These are phyloP conservation scores for Cajanus cajan DNA, from an alignment of 306 rosid genomes.

Conservation along the genomic window DNA sequence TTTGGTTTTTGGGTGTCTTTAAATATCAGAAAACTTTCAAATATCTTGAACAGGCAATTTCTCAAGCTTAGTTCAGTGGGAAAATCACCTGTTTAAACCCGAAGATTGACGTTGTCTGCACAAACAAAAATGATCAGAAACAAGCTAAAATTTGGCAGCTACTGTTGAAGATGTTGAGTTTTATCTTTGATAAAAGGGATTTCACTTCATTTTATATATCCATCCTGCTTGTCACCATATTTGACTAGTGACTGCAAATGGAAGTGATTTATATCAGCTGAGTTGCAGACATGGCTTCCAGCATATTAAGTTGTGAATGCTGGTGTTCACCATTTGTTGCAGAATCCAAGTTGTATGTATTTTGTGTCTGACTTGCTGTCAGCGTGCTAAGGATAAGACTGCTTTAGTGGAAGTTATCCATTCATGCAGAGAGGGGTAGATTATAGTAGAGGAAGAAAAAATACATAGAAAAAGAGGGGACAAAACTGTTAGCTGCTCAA, in stretches of 20 bases:
- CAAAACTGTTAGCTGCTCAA: neutral
- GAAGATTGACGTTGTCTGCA: neutral
- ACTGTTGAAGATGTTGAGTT: neutral
- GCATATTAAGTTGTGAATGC: neutral
- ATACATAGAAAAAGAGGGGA: neutral
- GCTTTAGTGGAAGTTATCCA: neutral
- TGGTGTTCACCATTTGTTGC: neutral
- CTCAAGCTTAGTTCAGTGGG: conserved; percentile 19
- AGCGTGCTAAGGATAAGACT: neutral
- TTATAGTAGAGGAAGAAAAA: neutral
- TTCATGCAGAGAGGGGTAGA: too few relatives aligned
- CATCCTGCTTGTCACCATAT: neutral
- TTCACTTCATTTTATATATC: neutral
- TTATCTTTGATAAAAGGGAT: neutral
- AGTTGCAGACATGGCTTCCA: neutral
- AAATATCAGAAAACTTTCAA: conserved; percentile 28
- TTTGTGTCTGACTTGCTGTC: neutral
- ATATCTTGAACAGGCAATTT: conserved; percentile 28
- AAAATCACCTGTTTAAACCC: neutral
- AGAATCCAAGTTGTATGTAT: neutral
- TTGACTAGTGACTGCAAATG: neutral
- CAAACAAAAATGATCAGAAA: neutral
- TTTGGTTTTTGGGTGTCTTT: conserved; percentile 35
- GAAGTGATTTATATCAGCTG: neutral
- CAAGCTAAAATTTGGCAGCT: neutral